phyloP scores from a whole-genome alignment of 1,139 yeast genomes.

The Yamadazyma jaroonii region DNA sequence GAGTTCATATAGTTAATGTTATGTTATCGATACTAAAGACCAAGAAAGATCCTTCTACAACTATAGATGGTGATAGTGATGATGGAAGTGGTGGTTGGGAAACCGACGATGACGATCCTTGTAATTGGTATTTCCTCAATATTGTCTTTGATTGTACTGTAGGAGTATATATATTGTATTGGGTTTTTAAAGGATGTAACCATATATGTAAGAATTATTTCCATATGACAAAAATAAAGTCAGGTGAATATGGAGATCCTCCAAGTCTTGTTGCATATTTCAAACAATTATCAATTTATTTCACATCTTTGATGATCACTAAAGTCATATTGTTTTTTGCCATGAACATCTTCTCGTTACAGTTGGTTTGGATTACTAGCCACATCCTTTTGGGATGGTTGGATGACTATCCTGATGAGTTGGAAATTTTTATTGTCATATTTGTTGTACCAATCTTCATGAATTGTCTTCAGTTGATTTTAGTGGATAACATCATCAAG shows the following conservation, averaged over 20 bases:
- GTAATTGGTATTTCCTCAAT: slow-evolving; percentile 91
- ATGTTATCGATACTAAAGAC: slow-evolving; percentile 60
- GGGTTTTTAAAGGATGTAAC: slow-evolving; percentile 49
- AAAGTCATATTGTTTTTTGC: slow-evolving; percentile 45
- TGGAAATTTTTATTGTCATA: slow-evolving; percentile 85
- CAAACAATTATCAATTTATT: slow-evolving; percentile 72
- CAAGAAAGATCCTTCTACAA: not conserved
- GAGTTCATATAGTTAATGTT: slow-evolving; percentile 80
- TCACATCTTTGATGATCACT: slow-evolving; percentile 64
- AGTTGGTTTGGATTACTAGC: slow-evolving; percentile 45
- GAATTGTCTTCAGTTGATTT: slow-evolving; percentile 83
- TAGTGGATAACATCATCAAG: slow-evolving; percentile 86
- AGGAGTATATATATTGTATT: slow-evolving; percentile 81
- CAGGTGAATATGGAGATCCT: slow-evolving; percentile 77
- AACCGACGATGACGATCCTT: slow-evolving; percentile 48
- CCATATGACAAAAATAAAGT: slow-evolving; percentile 53
- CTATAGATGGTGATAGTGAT: not conserved
- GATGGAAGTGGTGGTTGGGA: slow-evolving; percentile 10
- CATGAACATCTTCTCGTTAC: slow-evolving; percentile 39
- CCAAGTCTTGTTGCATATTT: slow-evolving; percentile 65
- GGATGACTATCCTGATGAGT: slow-evolving; percentile 66
- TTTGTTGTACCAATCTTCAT: slow-evolving; percentile 73
- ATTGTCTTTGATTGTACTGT: slow-evolving; percentile 88
- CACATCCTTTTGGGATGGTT: slow-evolving; percentile 67
- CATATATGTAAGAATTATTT: slow-evolving; percentile 34